phyloP scores from a whole-genome alignment of 164 flowering plant species.

The Annona squamosa region DNA sequence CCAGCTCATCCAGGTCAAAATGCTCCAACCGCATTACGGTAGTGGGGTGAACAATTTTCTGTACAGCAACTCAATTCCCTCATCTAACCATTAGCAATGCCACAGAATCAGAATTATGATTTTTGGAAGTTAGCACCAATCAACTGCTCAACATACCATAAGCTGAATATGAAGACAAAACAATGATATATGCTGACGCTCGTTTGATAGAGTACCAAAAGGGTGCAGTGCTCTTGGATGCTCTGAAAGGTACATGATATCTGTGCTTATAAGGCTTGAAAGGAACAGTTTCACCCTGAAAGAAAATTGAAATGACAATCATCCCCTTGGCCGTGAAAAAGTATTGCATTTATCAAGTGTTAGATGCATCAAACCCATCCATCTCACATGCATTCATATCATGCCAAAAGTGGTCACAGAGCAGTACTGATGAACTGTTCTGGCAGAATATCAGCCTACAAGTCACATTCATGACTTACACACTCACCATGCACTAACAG shows the following conservation, averaged over 20 bases:
- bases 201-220: slow-evolving; percentile 38
- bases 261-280: slow-evolving; percentile 29
- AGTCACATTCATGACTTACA: not conserved
- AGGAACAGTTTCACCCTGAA: slow-evolving; percentile 30
- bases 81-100: no score
- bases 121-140: not conserved
- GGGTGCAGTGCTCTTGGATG: slow-evolving; percentile 23
- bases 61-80: not conserved
- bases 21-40: not conserved
- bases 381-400: not conserved
- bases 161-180: slow-evolving; percentile 31
- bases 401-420: not conserved
- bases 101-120: not conserved
- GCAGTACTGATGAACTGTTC: not conserved
- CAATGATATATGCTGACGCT: slow-evolving; percentile 36
- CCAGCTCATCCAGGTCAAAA: not conserved
- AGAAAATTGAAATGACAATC: not conserved
- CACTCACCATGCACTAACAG: not conserved
- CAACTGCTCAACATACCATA: slow-evolving; percentile 18
- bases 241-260: slow-evolving; percentile 25
- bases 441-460: not conserved
- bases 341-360: not conserved
- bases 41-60: not conserved
- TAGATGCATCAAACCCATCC: not conserved
- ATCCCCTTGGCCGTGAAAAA: not conserved